These are phyloP conservation scores for Calonectria naviculata DNA, from an alignment of 2,329 filamentous ascomycete species.

Conservation along the genomic window DNA sequence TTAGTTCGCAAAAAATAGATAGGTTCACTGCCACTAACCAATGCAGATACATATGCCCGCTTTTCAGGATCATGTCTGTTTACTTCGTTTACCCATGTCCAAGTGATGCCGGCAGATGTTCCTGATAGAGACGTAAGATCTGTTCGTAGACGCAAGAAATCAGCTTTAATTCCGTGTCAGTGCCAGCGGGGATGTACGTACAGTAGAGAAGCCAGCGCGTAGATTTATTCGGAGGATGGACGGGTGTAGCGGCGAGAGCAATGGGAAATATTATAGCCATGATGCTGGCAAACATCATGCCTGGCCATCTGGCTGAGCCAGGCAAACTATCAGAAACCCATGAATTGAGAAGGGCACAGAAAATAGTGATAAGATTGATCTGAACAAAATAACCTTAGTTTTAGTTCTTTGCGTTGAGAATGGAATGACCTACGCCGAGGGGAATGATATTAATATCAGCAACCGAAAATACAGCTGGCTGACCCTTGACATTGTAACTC, in stretches of 20 bases:
- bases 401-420: neutral
- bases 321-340: conserved; percentile 7
- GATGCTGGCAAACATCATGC: neutral
- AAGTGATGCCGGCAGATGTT: neutral
- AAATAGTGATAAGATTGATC: neutral
- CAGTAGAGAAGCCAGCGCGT: conserved; percentile 1
- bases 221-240: neutral
- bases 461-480: neutral
- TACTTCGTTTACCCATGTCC: neutral
- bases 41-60: neutral
- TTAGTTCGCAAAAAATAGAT: no score
- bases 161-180: neutral
- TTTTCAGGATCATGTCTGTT: conserved; percentile 5
- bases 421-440: neutral
- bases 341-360: neutral
- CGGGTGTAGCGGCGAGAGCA: neutral
- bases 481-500: neutral
- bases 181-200: neutral
- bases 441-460: conserved; percentile 4
- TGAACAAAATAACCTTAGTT: neutral
- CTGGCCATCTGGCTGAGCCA: neutral
- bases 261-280: conserved; percentile 2
- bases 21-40: no score
- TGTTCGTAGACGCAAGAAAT: neutral
- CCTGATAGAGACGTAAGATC: neutral